phyloP scores from a whole-genome alignment of 2,329 filamentous ascomycete genomes.

The Arthroderma sp. region DNA sequence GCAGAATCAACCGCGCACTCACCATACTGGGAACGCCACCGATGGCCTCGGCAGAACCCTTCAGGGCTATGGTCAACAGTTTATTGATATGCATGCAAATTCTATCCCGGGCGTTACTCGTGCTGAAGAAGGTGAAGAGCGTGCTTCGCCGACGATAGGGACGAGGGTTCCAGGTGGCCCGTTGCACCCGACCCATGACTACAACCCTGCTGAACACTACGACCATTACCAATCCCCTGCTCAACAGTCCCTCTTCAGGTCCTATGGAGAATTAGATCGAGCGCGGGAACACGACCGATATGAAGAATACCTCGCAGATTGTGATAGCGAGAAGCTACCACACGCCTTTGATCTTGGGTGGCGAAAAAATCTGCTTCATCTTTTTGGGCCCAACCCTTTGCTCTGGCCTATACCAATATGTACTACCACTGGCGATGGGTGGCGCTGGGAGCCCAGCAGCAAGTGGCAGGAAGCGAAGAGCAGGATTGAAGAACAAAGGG shows the following conservation, averaged over 20 bases:
- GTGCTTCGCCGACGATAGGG: slow-evolving; percentile 27
- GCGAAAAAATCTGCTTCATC: slow-evolving; percentile 63
- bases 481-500: slow-evolving; percentile 36
- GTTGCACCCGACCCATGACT: background rate
- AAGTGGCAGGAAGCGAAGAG: slow-evolving; percentile 65
- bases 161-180: slow-evolving; percentile 4
- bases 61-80: slow-evolving; percentile 56
- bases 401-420: slow-evolving; percentile 71
- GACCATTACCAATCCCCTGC: slow-evolving; percentile 32
- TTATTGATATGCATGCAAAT: slow-evolving; percentile 72
- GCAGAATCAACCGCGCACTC: slow-evolving; percentile 21
- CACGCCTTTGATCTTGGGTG: slow-evolving; percentile 89
- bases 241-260: slow-evolving; percentile 33
- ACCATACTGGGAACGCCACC: slow-evolving; percentile 21
- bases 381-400: slow-evolving; percentile 62
- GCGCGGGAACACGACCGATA: slow-evolving; percentile 57
- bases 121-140: slow-evolving; percentile 65
- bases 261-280: slow-evolving; percentile 48
- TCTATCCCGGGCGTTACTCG: slow-evolving; percentile 66
- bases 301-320: slow-evolving; percentile 73
- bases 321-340: slow-evolving; percentile 75
- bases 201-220: slow-evolving; percentile 14
- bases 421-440: slow-evolving; percentile 84
- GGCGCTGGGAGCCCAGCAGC: slow-evolving; percentile 78
- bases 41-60: slow-evolving; percentile 31